Conservation (phyloP, 1,284 basidiomycete species). For the Tranzscheliella williamsii region DNA sequence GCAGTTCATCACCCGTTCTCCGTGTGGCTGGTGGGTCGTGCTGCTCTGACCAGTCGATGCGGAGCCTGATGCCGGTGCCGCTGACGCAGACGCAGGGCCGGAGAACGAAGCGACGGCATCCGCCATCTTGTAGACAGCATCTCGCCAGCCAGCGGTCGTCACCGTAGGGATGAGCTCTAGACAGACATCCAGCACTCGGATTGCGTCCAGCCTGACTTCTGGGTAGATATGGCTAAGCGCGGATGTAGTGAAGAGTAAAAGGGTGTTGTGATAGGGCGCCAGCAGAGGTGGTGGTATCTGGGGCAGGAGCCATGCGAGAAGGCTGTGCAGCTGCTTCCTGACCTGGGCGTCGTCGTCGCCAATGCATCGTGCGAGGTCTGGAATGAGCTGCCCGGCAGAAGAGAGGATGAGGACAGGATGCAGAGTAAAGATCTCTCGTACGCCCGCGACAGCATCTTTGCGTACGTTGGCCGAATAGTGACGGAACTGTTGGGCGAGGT, state of each 20-base stretch:
- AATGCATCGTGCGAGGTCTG: constrained; percentile 73
- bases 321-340: constrained; percentile 62
- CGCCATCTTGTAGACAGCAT: constrained; percentile 18
- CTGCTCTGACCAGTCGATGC: constrained; percentile 6
- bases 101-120: constrained; percentile 9
- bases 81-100: neutral
- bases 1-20: constrained; percentile 47
- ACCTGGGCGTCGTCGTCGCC: constrained; percentile 67
- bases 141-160: constrained; percentile 42
- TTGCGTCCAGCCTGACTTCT: constrained; percentile 86
- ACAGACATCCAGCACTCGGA: constrained; percentile 78
- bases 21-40: constrained; percentile 28
- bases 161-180: constrained; percentile 72
- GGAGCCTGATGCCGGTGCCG: neutral
- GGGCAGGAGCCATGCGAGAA: constrained; percentile 73
- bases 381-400: constrained; percentile 71
- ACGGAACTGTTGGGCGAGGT: constrained; percentile 77
- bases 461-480: constrained; percentile 79
- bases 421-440: constrained; percentile 76
- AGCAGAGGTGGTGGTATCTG: constrained; percentile 67
- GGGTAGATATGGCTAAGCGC: constrained; percentile 94
- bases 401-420: constrained; percentile 69
- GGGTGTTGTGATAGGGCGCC: constrained; percentile 70
- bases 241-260: constrained; percentile 83
- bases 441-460: constrained; percentile 78